Evolutionary conservation across 2,329 filamentous ascomycete genomes (phyloP).

Genomic region (Diplodia intermedia): DNA sequence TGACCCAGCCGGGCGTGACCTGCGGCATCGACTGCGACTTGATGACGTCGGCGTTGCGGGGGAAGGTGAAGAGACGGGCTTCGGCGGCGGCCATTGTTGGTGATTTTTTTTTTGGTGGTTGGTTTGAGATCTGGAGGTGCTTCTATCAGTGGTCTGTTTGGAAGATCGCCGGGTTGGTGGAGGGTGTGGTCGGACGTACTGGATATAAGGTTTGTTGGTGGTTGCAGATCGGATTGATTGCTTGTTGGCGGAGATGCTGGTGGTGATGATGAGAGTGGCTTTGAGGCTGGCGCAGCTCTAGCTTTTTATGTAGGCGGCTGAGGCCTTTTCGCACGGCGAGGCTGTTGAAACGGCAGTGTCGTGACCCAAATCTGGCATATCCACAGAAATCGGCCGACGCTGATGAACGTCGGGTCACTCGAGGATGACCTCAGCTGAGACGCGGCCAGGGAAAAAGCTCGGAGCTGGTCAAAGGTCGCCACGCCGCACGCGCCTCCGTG

Average conservation of each 20-base stretch:
- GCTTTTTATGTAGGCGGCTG: background rate
- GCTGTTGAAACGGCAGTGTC: constrained; percentile 6
- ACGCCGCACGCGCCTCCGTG: constrained; percentile 3
- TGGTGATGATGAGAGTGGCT: constrained; percentile 12
- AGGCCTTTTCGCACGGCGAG: background rate
- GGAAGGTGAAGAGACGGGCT: constrained; percentile 1
- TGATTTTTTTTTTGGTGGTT: background rate
- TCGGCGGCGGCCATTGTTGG: constrained; percentile 5
- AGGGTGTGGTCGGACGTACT: background rate
- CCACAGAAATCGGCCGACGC: constrained; percentile 14
- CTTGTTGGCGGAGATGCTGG: background rate
- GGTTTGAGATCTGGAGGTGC: background rate
- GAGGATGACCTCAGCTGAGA: constrained; percentile 16
- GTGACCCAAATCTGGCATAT: constrained; percentile 20
- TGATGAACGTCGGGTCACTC: constrained; percentile 6
- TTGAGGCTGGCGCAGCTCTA: background rate
- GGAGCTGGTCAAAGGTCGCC: background rate
- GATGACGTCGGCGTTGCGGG: constrained; percentile 3
- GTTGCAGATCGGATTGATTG: background rate
- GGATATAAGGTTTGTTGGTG: background rate
- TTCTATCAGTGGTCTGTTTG: background rate
- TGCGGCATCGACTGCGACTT: constrained; percentile 7
- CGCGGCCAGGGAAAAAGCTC: constrained; percentile 3
- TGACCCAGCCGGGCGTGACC: background rate
- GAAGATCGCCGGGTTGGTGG: background rate